Percentiles rank a stretch among this genome's conserved stretches.
These are phyloP conservation scores for Cymbopogon flexuosus DNA, from an alignment of 202 grass and related monocot genomes.

Conservation along the genomic window DNA sequence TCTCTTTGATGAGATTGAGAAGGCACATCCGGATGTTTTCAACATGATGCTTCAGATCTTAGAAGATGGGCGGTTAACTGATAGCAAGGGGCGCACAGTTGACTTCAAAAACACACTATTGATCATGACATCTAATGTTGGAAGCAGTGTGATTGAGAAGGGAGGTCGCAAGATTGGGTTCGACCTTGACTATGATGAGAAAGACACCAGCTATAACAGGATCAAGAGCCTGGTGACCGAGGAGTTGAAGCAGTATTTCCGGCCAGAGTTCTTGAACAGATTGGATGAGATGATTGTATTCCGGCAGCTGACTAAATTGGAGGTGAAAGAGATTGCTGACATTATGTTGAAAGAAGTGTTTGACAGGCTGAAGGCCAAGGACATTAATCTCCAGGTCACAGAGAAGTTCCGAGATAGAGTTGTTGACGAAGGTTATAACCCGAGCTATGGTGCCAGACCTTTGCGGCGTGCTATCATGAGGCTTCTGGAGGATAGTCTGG, in stretches of 20 bases:
- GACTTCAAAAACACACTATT: constrained; percentile 84
- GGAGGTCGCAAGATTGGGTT: constrained; percentile 78
- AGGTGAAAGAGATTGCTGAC: constrained; percentile 87
- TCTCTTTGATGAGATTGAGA: constrained; percentile 88
- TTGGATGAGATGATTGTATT: constrained; percentile 95
- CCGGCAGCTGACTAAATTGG: constrained; percentile 75
- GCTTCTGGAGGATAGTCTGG: constrained; percentile 78
- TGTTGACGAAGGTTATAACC: constrained; percentile 88
- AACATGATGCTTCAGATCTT: constrained; percentile 98
- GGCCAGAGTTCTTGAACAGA: constrained; percentile 77
- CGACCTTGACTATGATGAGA: constrained; percentile 72
- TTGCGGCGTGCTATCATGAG: constrained; percentile 80
- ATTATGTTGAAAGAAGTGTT: constrained; percentile 95
- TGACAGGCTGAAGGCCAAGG: constrained; percentile 66
- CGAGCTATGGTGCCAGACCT: constrained; percentile 77
- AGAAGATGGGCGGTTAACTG: constrained; percentile 78
- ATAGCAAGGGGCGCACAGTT: constrained; percentile 77
- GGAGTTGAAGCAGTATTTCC: constrained; percentile 88
- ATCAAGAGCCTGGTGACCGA: constrained; percentile 83
- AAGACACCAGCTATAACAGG: constrained; percentile 79
- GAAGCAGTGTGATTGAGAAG: constrained; percentile 86
- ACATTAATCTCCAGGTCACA: constrained; percentile 75
- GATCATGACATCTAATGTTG: constrained; percentile 86
- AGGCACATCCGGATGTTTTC: constrained; percentile 90
- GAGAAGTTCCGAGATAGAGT: constrained; percentile 80